Conservation (phyloP, 352 stramenopile genomes). For the Phytophthora aleatoria region DNA sequence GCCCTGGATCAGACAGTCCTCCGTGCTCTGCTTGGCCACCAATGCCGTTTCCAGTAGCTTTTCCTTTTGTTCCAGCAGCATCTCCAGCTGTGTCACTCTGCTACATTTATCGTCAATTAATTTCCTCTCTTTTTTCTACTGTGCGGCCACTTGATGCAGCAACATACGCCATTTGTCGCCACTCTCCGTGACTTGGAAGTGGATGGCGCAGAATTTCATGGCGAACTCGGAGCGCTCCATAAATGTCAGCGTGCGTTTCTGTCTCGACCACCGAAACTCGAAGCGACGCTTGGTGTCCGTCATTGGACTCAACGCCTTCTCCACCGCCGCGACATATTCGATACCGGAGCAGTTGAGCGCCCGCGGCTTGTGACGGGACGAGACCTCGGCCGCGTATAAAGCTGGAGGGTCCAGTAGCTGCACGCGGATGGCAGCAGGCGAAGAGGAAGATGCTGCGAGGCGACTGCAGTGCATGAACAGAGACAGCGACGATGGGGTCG, state of each 20-base stretch:
- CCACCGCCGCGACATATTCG: conserved; percentile 43
- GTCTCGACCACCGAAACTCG: conserved; percentile 50
- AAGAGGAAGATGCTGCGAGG: background rate
- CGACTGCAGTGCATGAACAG: conserved; percentile 18
- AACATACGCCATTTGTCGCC: conserved; percentile 27
- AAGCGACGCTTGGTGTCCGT: conserved; percentile 22
- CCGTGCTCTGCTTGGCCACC: conserved; percentile 44
- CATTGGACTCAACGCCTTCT: conserved; percentile 19
- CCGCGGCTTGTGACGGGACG: conserved; percentile 41
- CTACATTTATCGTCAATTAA: conserved; percentile 21
- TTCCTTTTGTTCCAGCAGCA: conserved; percentile 50
- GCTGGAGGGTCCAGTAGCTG: conserved; percentile 37
- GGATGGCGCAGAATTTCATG: conserved; percentile 59
- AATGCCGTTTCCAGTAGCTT: conserved; percentile 46
- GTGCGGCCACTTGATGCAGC: conserved; percentile 37
- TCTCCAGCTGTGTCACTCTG: conserved; percentile 39
- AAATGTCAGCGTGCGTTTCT: conserved; percentile 45
- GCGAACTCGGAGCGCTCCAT: conserved; percentile 50
- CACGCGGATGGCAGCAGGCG: conserved; percentile 23
- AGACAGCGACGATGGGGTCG: background rate
- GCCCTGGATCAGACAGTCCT: conserved; percentile 47
- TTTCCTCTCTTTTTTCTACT: conserved; percentile 7
- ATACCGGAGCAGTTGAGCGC: conserved; percentile 46
- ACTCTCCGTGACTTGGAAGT: conserved; percentile 28
- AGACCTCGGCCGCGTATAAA: conserved; percentile 40